Base-by-base conservation (phyloP, 2,329 filamentous ascomycete species). In the Capronia americana region DNA sequence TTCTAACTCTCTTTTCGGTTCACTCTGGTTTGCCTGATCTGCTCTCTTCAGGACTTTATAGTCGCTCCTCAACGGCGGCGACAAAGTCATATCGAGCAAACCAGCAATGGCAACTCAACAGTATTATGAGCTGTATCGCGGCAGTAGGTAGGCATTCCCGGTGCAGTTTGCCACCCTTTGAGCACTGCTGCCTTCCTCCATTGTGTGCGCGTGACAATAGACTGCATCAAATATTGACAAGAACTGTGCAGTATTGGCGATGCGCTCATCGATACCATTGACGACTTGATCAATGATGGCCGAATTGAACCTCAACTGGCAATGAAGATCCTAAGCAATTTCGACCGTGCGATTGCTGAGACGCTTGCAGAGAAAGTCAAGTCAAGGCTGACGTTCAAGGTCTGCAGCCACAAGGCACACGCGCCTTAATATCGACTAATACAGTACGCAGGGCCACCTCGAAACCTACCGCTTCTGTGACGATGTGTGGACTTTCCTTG, bases 391-490 rank as follows among this genome's bases (percentile, higher is more conserved):
- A 92, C 90, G 3, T 99, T 99, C 85, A 99, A 99, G 91, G 93
- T 97, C 28, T 41, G 63, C 32, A 10, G 41, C 23, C 12, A 12
- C n/a, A 28, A 20, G 10, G 53, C 17, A 32, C 17, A 17, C 20
- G 6, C 32, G n/a, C 12, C n/a, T 30, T n/a, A 17, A 20, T 28
- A 46, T 26, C 28, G n/a, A 61, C 62, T 61, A n/a, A 50, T 59
- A 44, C 53, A 60, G 57, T 63, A 63, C 38, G 28, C 60, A 97
- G 94, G 95, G 95, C 56, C 95, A 96, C 77, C 89, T 99, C 70
- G 93, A 98, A 78, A 98, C 95, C 17, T 99, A 99, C 83, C 91
- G 95, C 73, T 99, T 99, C 86, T 99, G 95, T 83, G 95, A 99
- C 81, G 95, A 99, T 82, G 95, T 99, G 66, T 99, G 95, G 95